Evolutionary conservation across 495 filamentous ascomycete genomes (phyloP).

Genomic region (Staphylotrichum longicolle): DNA sequence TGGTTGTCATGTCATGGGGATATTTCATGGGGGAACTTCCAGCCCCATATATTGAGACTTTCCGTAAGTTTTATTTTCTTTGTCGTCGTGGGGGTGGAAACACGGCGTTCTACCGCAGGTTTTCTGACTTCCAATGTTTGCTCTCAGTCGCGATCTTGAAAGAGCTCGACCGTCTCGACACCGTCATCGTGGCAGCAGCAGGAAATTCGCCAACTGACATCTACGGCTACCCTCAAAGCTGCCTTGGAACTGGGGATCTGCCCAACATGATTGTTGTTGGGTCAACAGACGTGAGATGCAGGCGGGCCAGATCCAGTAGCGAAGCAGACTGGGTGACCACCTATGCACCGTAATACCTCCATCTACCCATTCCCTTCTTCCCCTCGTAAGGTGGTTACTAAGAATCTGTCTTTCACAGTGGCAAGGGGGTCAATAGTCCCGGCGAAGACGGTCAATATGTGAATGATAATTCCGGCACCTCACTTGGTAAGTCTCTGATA

Average conservation of each 20-base stretch:
- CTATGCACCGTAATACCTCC: neutral
- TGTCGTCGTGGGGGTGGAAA: neutral
- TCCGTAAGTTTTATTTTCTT: no score
- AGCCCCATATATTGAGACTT: no score
- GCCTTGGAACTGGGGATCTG: neutral
- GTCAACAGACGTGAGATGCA: neutral
- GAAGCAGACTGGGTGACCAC: neutral
- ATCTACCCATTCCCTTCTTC: neutral
- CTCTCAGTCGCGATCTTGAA: neutral
- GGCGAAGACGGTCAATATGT: neutral
- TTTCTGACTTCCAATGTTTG: neutral
- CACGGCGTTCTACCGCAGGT: no score
- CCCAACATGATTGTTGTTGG: neutral
- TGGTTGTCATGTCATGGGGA: neutral
- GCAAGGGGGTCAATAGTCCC: neutral
- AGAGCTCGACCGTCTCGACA: neutral
- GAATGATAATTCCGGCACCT: neutral
- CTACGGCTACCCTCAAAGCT: neutral
- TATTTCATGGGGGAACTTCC: no score
- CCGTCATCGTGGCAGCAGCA: neutral
- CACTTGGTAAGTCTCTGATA: neutral
- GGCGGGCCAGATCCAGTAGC: neutral
- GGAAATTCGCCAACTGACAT: no score
- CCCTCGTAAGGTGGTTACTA: neutral
- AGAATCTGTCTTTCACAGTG: no score